Percentiles rank a stretch among this genome's conserved stretches.
phyloP scores from a whole-genome alignment of 192 early-diverging fungal species.

The Coemansia sp. region DNA sequence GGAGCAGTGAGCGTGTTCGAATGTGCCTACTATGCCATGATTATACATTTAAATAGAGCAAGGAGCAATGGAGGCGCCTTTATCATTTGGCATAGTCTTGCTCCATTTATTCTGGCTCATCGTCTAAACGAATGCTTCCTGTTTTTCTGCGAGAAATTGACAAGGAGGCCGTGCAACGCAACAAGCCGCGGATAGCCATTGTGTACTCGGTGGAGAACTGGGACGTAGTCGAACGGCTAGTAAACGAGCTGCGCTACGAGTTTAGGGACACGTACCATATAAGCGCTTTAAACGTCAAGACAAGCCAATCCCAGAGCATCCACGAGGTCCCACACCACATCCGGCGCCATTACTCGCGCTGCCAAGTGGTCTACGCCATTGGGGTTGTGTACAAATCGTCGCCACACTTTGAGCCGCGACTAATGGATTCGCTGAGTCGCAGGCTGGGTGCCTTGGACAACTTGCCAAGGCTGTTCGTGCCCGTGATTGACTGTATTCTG shows the following conservation, averaged over 20 bases:
- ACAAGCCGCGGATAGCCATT: slow-evolving; percentile 24
- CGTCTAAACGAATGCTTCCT: background rate
- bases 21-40: too few species aligned
- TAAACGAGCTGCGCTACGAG: slow-evolving; percentile 50
- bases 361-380: slow-evolving; percentile 43
- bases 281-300: slow-evolving; percentile 33
- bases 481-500: slow-evolving; percentile 45
- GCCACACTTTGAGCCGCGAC: slow-evolving; percentile 22
- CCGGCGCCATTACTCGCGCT: slow-evolving; percentile 23
- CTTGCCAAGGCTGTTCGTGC: slow-evolving; percentile 1
- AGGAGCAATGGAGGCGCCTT: background rate
- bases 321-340: slow-evolving; percentile 33
- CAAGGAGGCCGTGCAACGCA: too few species aligned
- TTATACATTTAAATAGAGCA: background rate
- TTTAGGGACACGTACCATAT: slow-evolving; percentile 26
- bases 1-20: background rate
- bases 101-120: background rate
- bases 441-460: slow-evolving; percentile 3
- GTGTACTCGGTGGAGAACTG: slow-evolving; percentile 45
- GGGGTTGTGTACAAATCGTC: slow-evolving; percentile 26
- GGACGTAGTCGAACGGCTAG: slow-evolving; percentile 21
- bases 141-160: slow-evolving; percentile 25
- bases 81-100: background rate
- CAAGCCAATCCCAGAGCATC: slow-evolving; percentile 38
- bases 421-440: slow-evolving; percentile 20